Evolutionary conservation across 108 stramenopile genomes (phyloP).

Genomic region (Parietichytrium sp.): DNA sequence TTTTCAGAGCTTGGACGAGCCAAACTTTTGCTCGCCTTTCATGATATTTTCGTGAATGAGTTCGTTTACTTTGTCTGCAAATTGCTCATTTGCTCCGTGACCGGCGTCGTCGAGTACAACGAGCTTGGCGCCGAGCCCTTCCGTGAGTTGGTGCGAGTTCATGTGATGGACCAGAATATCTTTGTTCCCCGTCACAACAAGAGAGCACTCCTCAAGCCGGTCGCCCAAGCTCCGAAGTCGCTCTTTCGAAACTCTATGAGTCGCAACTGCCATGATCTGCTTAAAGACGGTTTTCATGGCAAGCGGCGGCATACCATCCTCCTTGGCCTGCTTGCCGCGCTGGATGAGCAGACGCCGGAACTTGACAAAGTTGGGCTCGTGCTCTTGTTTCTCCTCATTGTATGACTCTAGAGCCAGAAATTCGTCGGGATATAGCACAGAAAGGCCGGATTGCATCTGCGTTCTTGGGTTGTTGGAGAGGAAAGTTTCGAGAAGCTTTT

Average conservation of each 20-base stretch:
- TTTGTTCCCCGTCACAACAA: background rate
- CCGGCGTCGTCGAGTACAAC: too few species aligned
- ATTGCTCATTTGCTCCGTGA: too few species aligned
- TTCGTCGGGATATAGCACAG: background rate
- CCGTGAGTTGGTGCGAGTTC: too few species aligned
- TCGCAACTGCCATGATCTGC: background rate
- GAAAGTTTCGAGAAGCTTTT: background rate
- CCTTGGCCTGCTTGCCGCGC: background rate
- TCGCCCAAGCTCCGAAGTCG: background rate
- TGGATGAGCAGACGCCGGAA: background rate
- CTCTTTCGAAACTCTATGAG: background rate
- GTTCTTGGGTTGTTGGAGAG: background rate
- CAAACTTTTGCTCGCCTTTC: too few species aligned
- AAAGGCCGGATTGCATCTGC: background rate
- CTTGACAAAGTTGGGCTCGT: background rate
- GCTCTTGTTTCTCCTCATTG: background rate
- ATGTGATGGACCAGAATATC: conserved; percentile 9
- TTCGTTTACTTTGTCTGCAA: too few species aligned
- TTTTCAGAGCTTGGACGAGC: too few species aligned
- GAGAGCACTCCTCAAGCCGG: background rate
- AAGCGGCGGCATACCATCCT: too few species aligned
- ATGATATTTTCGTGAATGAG: too few species aligned
- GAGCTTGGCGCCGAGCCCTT: too few species aligned
- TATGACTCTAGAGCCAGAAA: background rate
- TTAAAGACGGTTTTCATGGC: background rate